These are phyloP conservation scores for Bullera alba DNA, from an alignment of 768 basidiomycete species.

Conservation along the genomic window DNA sequence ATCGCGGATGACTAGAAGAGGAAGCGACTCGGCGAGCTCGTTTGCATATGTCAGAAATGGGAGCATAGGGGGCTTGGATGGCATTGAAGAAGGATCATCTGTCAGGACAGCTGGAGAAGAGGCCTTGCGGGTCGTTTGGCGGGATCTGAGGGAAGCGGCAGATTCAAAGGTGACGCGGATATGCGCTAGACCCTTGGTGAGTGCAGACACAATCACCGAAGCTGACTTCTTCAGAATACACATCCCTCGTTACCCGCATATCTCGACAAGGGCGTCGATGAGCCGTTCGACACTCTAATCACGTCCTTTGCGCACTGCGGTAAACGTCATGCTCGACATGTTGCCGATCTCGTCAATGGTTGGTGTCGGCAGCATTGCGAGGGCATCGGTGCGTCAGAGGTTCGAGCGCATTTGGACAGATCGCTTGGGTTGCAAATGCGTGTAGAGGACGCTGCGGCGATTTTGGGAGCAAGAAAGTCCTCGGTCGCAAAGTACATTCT, in stretches of 20 bases:
- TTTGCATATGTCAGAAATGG: slow-evolving; percentile 18
- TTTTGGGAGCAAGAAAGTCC: slow-evolving; percentile 38
- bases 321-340: slow-evolving; percentile 72
- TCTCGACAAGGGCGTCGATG: slow-evolving; percentile 67
- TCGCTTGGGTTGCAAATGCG: slow-evolving; percentile 24
- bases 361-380: slow-evolving; percentile 77
- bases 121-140: slow-evolving; percentile 79
- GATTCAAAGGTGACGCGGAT: slow-evolving; percentile 74
- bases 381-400: slow-evolving; percentile 36
- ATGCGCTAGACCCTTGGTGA: slow-evolving; percentile 61
- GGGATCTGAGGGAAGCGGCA: slow-evolving; percentile 71
- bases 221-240: slow-evolving; percentile 52
- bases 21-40: slow-evolving; percentile 29
- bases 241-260: slow-evolving; percentile 61
- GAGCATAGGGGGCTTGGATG: slow-evolving; percentile 54
- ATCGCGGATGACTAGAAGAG: slow-evolving; percentile 20
- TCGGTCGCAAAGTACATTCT: slow-evolving; percentile 81
- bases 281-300: slow-evolving; percentile 76
- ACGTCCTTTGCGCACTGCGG: slow-evolving; percentile 77
- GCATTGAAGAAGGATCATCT: slow-evolving; percentile 53
- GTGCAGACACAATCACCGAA: slow-evolving; percentile 30
- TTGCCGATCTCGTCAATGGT: slow-evolving; percentile 76
- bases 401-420: slow-evolving; percentile 37
- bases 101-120: slow-evolving; percentile 76
- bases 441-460: slow-evolving; percentile 39